phyloP scores from a whole-genome alignment of 306 rosid genomes.

The Begonia peltatifolia region DNA sequence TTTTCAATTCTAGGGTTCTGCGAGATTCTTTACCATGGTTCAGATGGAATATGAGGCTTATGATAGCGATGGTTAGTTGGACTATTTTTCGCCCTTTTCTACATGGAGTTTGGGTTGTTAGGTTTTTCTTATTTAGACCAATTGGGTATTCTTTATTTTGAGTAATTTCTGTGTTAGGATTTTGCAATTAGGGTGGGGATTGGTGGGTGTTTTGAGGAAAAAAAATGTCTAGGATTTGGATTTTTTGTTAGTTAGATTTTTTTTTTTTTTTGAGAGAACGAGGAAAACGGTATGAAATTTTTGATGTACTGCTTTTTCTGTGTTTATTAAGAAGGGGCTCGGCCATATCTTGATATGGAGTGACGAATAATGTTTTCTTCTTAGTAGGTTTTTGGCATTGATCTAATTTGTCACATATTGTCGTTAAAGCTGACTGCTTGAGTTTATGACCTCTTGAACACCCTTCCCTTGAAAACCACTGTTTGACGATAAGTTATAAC shows the following conservation, averaged over 20 bases:
- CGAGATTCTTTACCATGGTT: slow-evolving; percentile 1
- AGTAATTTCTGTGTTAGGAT: neutral
- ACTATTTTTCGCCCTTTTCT: neutral
- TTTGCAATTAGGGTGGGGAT: neutral
- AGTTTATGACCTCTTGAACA: no score
- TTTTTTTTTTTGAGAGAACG: neutral
- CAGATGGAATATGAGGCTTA: slow-evolving; percentile 10
- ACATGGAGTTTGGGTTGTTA: neutral
- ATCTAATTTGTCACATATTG: no score
- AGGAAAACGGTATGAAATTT: no score
- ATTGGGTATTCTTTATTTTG: neutral
- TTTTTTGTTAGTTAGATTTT: neutral
- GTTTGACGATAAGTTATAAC: no score
- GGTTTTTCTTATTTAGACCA: slow-evolving; percentile 2
- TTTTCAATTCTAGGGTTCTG: neutral
- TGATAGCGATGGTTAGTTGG: slow-evolving; percentile 10
- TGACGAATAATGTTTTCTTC: no score
- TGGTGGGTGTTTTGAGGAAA: slow-evolving; percentile 3
- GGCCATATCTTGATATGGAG: no score
- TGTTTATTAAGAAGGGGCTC: no score
- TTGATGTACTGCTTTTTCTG: no score
- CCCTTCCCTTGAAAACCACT: no score
- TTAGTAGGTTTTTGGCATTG: no score
- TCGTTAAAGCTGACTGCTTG: no score
- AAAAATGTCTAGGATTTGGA: neutral